These are phyloP conservation scores for Botryosphaeria dothidea DNA, from an alignment of 2,329 filamentous ascomycete genomes.

Conservation along the genomic window DNA sequence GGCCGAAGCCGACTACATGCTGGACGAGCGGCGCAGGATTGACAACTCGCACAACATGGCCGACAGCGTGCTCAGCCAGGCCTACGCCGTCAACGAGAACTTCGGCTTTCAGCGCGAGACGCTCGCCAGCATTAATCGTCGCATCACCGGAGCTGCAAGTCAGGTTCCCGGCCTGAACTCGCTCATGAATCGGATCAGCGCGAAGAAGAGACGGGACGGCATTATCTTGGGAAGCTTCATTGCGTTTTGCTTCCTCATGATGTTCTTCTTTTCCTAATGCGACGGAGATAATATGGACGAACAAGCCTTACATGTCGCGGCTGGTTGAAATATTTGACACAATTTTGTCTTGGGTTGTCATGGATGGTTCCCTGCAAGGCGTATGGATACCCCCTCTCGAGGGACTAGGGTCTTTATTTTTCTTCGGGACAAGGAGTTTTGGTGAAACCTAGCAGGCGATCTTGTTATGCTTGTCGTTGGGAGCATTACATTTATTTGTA, in stretches of 20 bases:
- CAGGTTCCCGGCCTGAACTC: constrained; percentile 92
- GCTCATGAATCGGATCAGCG: constrained; percentile 87
- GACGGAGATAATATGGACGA: constrained; percentile 25
- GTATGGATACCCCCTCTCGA: constrained; percentile 9
- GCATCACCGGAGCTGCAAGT: constrained; percentile 85
- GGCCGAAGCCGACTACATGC: constrained; percentile 95
- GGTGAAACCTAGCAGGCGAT: not conserved
- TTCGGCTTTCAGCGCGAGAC: constrained; percentile 87
- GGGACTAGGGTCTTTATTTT: not conserved
- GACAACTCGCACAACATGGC: constrained; percentile 89
- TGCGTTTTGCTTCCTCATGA: constrained; percentile 83
- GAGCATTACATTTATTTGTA: constrained; percentile 26
- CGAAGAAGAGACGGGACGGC: constrained; percentile 91
- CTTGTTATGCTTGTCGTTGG: not conserved
- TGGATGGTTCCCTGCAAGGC: constrained; percentile 6
- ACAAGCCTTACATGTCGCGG: constrained; percentile 16
- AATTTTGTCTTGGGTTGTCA: not conserved
- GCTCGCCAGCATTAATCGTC: constrained; percentile 81
- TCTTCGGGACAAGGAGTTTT: constrained; percentile 2
- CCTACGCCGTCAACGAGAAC: constrained; percentile 93
- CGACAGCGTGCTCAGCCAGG: constrained; percentile 89
- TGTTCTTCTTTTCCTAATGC: constrained; percentile 61
- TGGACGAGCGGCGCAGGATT: constrained; percentile 80
- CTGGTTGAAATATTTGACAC: not conserved
- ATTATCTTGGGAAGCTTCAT: constrained; percentile 92